Evolutionary conservation across 805 yeast genomes (phyloP).

Genomic region (Jamesozyma hellenica): DNA sequence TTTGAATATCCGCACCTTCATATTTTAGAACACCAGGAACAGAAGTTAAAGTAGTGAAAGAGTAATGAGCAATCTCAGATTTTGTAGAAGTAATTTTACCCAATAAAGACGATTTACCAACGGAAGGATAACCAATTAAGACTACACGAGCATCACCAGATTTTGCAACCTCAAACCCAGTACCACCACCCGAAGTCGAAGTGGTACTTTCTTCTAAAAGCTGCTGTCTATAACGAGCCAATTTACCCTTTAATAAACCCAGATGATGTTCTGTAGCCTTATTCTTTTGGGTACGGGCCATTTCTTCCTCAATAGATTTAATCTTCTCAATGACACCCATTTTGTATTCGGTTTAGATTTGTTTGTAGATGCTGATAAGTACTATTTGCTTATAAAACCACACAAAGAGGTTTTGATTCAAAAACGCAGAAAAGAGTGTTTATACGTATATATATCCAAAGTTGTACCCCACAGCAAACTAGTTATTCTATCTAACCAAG

Average conservation of each 20-base stretch:
- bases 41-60: constrained; percentile 91
- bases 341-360: constrained; percentile 1
- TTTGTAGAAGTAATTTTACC: constrained; percentile 87
- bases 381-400: too few species aligned
- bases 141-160: constrained; percentile 96
- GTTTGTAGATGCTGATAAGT: too few species aligned
- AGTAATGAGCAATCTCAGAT: constrained; percentile 89
- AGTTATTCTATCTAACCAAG: too few species aligned
- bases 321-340: constrained; percentile 54
- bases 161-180: constrained; percentile 88
- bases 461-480: too few species aligned
- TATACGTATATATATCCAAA: too few species aligned
- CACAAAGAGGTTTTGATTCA: too few species aligned
- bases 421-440: too few species aligned
- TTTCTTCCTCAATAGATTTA: constrained; percentile 82
- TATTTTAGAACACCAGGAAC: constrained; percentile 94
- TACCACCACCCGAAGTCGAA: constrained; percentile 55
- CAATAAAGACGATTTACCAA: constrained; percentile 87
- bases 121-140: constrained; percentile 93
- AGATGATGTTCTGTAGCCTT: constrained; percentile 97
- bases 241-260: constrained; percentile 87
- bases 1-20: constrained; percentile 93
- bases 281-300: constrained; percentile 91
- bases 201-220: constrained; percentile 79
- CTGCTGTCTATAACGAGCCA: constrained; percentile 87